phyloP scores from a whole-genome alignment of 2,329 filamentous ascomycete genomes.

The Tolypocladium album region DNA sequence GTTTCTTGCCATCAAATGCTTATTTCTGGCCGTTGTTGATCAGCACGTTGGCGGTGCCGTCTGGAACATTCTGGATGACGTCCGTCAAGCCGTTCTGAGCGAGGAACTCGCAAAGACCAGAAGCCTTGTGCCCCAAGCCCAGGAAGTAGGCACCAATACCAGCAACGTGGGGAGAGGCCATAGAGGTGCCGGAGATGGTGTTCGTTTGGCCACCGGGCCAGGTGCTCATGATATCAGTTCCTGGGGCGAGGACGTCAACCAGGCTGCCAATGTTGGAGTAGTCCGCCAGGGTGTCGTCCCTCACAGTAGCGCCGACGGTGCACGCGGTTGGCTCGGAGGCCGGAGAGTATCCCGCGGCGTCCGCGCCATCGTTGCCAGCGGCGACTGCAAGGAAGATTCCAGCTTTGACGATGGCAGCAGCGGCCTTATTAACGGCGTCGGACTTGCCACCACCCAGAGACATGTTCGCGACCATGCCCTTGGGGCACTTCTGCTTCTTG shows the following conservation, averaged over 20 bases:
- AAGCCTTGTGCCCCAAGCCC: conserved; percentile 28
- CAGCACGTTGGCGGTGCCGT: conserved; percentile 38
- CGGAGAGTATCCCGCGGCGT: conserved; percentile 34
- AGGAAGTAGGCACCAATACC: conserved; percentile 33
- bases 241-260: conserved; percentile 39
- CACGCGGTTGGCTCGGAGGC: conserved; percentile 32
- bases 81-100: conserved; percentile 27
- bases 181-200: conserved; percentile 31
- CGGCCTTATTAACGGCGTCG: conserved; percentile 35
- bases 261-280: conserved; percentile 39
- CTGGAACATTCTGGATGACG: conserved; percentile 27
- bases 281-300: conserved; percentile 23
- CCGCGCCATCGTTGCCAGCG: conserved; percentile 36
- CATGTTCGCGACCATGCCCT: conserved; percentile 40
- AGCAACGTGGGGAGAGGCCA: conserved; percentile 27
- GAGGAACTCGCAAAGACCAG: conserved; percentile 37
- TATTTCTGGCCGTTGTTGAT: conserved; percentile 38
- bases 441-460: conserved; percentile 39
- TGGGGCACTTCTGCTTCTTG: conserved; percentile 23
- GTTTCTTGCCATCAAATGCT: neutral
- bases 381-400: conserved; percentile 44
- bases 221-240: conserved; percentile 31
- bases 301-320: conserved; percentile 36
- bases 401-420: conserved; percentile 26
- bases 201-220: conserved; percentile 28